Conservation (phyloP, 2,329 filamentous ascomycete genomes). For the Colletotrichum lindemuthianum region DNA sequence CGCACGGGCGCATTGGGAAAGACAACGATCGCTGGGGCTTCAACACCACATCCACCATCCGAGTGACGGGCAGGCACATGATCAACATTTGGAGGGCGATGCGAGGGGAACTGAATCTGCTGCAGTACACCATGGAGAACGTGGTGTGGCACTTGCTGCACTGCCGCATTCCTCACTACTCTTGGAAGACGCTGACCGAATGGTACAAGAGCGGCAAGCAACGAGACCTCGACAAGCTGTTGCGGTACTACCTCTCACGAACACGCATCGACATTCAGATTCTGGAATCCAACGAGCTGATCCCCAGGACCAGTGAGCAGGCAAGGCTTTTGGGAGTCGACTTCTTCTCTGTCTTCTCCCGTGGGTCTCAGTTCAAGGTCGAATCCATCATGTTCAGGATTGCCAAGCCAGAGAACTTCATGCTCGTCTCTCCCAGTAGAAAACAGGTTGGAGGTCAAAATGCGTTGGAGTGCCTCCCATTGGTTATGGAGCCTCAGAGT, state of each 20-base stretch:
- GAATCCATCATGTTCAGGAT: slow-evolving; percentile 99
- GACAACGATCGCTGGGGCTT: slow-evolving; percentile 93
- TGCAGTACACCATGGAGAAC: slow-evolving; percentile 97
- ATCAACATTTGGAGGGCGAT: slow-evolving; percentile 98
- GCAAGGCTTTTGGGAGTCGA: slow-evolving; percentile 92
- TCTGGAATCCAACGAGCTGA: slow-evolving; percentile 87
- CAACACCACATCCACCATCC: slow-evolving; percentile 90
- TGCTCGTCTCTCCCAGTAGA: slow-evolving; percentile 87
- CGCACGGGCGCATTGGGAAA: slow-evolving; percentile 85
- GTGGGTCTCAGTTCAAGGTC: slow-evolving; percentile 97
- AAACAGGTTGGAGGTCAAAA: slow-evolving; percentile 96
- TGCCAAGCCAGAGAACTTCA: slow-evolving; percentile 94
- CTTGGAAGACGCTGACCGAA: slow-evolving; percentile 78
- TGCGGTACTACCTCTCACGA: slow-evolving; percentile 81
- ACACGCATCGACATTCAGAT: slow-evolving; percentile 90
- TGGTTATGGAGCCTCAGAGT: slow-evolving; percentile 98
- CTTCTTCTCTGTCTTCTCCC: slow-evolving; percentile 95
- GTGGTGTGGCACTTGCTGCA: slow-evolving; percentile 92
- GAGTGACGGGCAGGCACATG: slow-evolving; percentile 92
- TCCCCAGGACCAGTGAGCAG: slow-evolving; percentile 91
- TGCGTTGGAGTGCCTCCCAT: slow-evolving; percentile 89
- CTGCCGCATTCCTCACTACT: slow-evolving; percentile 87
- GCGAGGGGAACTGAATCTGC: slow-evolving; percentile 88
- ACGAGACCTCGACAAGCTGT: slow-evolving; percentile 75
- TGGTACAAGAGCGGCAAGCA: slow-evolving; percentile 82